These are phyloP conservation scores for Metarhizium humberi DNA, from an alignment of 2,329 filamentous ascomycete genomes.

Conservation along the genomic window DNA sequence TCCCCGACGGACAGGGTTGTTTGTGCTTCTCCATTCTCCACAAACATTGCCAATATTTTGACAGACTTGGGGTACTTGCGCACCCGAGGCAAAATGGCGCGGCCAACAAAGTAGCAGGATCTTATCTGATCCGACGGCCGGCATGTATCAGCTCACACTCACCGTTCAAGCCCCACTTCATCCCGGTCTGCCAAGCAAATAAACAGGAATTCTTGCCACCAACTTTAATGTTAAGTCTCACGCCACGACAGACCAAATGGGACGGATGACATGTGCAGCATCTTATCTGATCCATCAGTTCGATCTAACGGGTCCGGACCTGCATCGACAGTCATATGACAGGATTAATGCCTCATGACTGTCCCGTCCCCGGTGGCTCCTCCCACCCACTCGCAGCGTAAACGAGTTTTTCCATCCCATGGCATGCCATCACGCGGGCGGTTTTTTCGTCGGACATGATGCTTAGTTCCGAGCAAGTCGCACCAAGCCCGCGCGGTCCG, in stretches of 20 bases:
- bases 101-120: background rate
- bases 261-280: background rate
- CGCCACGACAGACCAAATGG: background rate
- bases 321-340: background rate
- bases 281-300: background rate
- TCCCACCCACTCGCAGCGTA: background rate
- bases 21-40: background rate
- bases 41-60: background rate
- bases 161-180: background rate
- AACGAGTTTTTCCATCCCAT: background rate
- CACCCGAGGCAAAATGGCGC: background rate
- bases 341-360: background rate
- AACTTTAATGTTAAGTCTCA: background rate
- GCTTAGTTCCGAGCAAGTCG: no score
- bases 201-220: background rate
- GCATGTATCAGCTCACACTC: background rate
- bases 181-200: background rate
- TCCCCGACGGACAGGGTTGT: background rate
- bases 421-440: background rate
- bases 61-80: background rate
- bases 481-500: no score
- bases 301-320: background rate
- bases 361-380: background rate
- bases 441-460: background rate
- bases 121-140: conserved; percentile 4